phyloP scores from a whole-genome alignment of 352 stramenopile species.

The Phytophthora sp. region DNA sequence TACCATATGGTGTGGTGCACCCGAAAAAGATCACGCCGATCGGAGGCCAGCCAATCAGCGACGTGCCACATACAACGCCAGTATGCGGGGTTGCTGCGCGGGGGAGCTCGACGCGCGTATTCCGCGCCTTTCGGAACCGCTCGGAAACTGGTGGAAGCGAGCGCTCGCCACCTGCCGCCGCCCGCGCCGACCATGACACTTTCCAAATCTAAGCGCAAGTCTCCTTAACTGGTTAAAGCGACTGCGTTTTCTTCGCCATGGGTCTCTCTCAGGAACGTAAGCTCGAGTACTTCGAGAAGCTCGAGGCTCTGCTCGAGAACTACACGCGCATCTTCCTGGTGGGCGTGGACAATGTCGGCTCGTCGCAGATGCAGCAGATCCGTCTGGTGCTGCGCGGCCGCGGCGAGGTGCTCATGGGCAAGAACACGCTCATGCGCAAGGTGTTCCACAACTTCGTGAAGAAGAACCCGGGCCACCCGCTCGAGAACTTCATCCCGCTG shows the following conservation, averaged over 20 bases:
- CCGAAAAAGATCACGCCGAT: too few species aligned
- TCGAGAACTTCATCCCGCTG: slow-evolving; percentile 87
- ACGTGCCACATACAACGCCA: background rate
- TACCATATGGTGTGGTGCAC: too few species aligned
- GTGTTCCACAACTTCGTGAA: slow-evolving; percentile 97
- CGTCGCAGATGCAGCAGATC: slow-evolving; percentile 99
- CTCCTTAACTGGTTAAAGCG: slow-evolving; percentile 88
- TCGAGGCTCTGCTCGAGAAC: slow-evolving; percentile 95
- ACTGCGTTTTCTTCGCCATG: slow-evolving; percentile 88
- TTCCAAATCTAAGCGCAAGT: slow-evolving; percentile 80
- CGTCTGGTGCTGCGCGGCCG: slow-evolving; percentile 94
- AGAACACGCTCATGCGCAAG: slow-evolving; percentile 99
- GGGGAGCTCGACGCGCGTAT: slow-evolving; percentile 13
- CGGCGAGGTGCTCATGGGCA: slow-evolving; percentile 99
- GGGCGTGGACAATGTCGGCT: slow-evolving; percentile 99
- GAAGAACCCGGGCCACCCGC: slow-evolving; percentile 96
- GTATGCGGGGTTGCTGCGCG: slow-evolving; percentile 17
- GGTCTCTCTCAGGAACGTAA: slow-evolving; percentile 97
- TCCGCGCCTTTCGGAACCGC: background rate
- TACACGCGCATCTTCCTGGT: slow-evolving; percentile 99
- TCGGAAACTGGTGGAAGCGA: slow-evolving; percentile 49
- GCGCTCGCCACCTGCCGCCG: slow-evolving; percentile 12
- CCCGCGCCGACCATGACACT: slow-evolving; percentile 22
- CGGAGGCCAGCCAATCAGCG: too few species aligned
- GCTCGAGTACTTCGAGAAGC: slow-evolving; percentile 97